These are phyloP conservation scores for Herpetomonas muscarum DNA, from an alignment of 208 protist genomes.

Conservation along the genomic window DNA sequence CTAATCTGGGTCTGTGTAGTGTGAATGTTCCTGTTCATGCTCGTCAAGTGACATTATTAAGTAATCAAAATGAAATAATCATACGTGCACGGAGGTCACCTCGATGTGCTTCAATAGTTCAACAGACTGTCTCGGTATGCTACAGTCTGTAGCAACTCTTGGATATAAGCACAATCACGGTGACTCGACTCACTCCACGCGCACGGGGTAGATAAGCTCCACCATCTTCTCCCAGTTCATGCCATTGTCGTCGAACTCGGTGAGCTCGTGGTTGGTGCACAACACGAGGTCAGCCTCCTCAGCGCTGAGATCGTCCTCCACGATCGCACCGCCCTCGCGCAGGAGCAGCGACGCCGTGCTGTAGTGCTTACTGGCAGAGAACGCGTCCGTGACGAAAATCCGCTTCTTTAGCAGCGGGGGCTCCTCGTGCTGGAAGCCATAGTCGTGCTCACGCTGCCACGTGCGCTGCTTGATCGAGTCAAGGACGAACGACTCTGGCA, in stretches of 20 bases:
- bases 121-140: too few species aligned
- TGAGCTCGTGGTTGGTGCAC: slow-evolving; percentile 62
- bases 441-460: slow-evolving; percentile 67
- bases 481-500: slow-evolving; percentile 70
- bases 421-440: slow-evolving; percentile 82
- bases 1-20: too few species aligned
- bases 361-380: slow-evolving; percentile 67
- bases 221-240: slow-evolving; percentile 83
- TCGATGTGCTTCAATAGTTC: too few species aligned
- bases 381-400: slow-evolving; percentile 57
- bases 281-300: slow-evolving; percentile 62
- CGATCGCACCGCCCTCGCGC: slow-evolving; percentile 63
- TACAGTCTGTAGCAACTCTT: too few species aligned
- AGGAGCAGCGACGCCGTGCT: slow-evolving; percentile 62
- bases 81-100: too few species aligned
- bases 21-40: too few species aligned
- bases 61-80: too few species aligned
- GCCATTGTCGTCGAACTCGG: slow-evolving; percentile 15
- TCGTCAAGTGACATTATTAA: too few species aligned
- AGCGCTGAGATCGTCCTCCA: slow-evolving; percentile 25
- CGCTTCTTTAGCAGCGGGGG: slow-evolving; percentile 66
- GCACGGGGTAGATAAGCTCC: slow-evolving; percentile 77
- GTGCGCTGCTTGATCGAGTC: slow-evolving; percentile 41
- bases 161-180: not conserved
- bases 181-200: slow-evolving; percentile 29